Percentiles rank a stretch among this genome's conserved stretches.
phyloP scores from a whole-genome alignment of 1,139 yeast genomes.

The Sugiyamaella neomexicana region DNA sequence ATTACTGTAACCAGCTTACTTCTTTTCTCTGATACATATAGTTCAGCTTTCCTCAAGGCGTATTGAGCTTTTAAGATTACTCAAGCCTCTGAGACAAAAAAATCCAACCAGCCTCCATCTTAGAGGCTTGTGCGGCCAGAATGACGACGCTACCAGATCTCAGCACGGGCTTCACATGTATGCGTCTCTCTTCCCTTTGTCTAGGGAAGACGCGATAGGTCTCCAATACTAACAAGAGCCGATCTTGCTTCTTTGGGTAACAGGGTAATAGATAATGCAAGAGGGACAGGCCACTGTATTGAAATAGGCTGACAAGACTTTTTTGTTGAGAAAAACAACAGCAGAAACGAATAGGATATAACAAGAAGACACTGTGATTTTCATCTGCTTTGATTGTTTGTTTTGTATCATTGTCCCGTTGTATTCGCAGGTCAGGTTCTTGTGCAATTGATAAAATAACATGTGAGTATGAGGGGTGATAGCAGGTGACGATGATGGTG shows the following conservation, averaged over 20 bases:
- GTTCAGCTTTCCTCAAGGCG: no score
- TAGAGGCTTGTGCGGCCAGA: not conserved
- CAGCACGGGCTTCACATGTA: not conserved
- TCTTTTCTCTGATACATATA: no score
- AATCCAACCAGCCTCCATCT: no score
- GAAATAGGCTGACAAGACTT: no score
- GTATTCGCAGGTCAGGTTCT: not conserved
- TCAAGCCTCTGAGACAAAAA: no score
- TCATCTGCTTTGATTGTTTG: not conserved
- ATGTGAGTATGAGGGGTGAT: not conserved
- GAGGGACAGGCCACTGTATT: not conserved
- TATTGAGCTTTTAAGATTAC: no score
- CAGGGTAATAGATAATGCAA: slow-evolving; percentile 1
- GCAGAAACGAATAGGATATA: no score
- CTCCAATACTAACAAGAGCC: not conserved
- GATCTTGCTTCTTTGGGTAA: slow-evolving; percentile 1
- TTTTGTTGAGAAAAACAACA: not conserved
- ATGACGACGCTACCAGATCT: not conserved
- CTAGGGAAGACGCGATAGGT: slow-evolving; percentile 1
- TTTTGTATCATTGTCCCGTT: not conserved
- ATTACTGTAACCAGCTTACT: no score
- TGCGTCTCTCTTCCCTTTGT: not conserved
- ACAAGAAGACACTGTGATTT: not conserved
- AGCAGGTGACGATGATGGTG: not conserved
- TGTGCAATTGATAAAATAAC: not conserved